phyloP scores from a whole-genome alignment of 768 basidiomycete species.

The Xerocomellus dryophilus region DNA sequence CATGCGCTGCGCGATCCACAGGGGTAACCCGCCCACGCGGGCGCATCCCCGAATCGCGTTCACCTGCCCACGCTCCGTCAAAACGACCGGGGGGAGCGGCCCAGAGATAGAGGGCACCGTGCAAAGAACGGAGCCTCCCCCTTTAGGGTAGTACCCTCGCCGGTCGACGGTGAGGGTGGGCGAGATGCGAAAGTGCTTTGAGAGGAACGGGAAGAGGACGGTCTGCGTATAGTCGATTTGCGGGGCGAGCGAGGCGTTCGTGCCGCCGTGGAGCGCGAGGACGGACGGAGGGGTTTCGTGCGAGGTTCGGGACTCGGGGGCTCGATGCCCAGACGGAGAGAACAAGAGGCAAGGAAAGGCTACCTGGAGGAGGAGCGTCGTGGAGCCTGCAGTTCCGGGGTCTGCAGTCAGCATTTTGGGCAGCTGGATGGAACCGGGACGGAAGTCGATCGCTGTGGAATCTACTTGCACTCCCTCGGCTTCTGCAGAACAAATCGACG shows the following conservation, averaged over 20 bases:
- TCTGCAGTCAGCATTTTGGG: conserved; percentile 44
- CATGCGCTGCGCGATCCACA: conserved; percentile 53
- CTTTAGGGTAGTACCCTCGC: conserved; percentile 72
- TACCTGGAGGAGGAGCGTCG: conserved; percentile 67
- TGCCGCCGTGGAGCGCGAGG: conserved; percentile 63
- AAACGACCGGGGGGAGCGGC: conserved; percentile 45
- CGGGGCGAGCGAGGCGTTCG: conserved; percentile 68
- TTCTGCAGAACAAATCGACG: conserved; percentile 55
- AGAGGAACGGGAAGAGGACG: conserved; percentile 67
- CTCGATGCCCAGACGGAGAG: conserved; percentile 24
- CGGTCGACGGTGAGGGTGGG: conserved; percentile 46
- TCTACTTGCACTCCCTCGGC: conserved; percentile 52
- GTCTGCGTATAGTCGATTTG: conserved; percentile 71
- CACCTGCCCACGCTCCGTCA: conserved; percentile 58
- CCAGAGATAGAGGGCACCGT: conserved; percentile 32
- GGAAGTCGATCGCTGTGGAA: conserved; percentile 54
- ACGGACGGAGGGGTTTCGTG: conserved; percentile 34
- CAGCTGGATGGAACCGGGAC: conserved; percentile 44
- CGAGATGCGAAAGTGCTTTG: conserved; percentile 47
- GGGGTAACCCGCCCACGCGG: conserved; percentile 66
- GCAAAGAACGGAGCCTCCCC: conserved; percentile 61
- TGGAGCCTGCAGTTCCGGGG: conserved; percentile 65
- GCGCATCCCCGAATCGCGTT: conserved; percentile 52
- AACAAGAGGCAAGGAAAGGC: conserved; percentile 69
- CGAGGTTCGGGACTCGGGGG: background rate